Evolutionary conservation across 305 asterid species (phyloP).

Genomic region (Rubia peregrina): DNA sequence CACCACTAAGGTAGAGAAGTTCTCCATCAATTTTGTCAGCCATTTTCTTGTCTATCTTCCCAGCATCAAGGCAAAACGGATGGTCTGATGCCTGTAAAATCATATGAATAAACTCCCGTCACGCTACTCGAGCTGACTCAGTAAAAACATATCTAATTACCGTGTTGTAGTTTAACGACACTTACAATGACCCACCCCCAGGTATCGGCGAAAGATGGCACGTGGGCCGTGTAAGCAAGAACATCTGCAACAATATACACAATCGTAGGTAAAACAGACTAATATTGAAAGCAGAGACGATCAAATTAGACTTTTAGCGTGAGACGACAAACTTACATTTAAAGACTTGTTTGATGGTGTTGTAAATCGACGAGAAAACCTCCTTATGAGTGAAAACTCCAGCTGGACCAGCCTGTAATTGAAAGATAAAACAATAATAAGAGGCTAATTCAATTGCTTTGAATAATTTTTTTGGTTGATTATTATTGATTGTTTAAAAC

Average conservation of each 20-base stretch:
- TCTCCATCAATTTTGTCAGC: slow-evolving; percentile 86
- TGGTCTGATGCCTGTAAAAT: slow-evolving; percentile 70
- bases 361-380: slow-evolving; percentile 90
- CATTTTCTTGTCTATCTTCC: slow-evolving; percentile 68
- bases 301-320: too few relatives aligned
- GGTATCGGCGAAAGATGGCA: slow-evolving; percentile 94
- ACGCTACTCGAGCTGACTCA: too few relatives aligned
- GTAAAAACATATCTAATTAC: neutral
- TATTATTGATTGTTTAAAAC: neutral
- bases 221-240: slow-evolving; percentile 90
- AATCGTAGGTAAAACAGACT: too few relatives aligned
- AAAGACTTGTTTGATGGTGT: slow-evolving; percentile 89
- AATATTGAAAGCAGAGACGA: too few relatives aligned
- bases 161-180: neutral
- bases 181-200: slow-evolving; percentile 98
- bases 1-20: slow-evolving; percentile 69
- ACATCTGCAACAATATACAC: slow-evolving; percentile 43
- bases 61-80: slow-evolving; percentile 78
- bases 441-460: neutral
- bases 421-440: neutral
- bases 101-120: too few relatives aligned
- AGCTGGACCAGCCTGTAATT: slow-evolving; percentile 83
- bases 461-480: neutral
- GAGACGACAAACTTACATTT: slow-evolving; percentile 46
- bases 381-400: slow-evolving; percentile 91